Evolutionary conservation across 2,329 filamentous ascomycete species (phyloP).

Genomic region (Periglandula ipomoeae): DNA sequence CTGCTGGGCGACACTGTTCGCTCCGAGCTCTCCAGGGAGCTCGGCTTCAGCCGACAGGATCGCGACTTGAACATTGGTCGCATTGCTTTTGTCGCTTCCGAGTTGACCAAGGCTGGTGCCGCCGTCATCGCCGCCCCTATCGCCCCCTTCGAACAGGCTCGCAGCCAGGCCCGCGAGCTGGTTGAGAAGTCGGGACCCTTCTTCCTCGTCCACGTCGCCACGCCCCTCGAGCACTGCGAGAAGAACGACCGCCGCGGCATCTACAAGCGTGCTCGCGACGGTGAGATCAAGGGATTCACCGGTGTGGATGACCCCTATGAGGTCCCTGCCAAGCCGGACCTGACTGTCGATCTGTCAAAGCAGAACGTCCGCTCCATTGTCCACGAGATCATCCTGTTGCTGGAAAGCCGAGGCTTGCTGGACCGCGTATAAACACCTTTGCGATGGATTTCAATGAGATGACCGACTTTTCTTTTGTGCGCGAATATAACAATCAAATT

Average conservation of each 20-base stretch:
- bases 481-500: background rate
- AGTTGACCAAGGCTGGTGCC: conserved; percentile 85
- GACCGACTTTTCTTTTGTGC: background rate
- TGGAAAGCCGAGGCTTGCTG: conserved; percentile 82
- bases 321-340: conserved; percentile 67
- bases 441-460: background rate
- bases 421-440: conserved; percentile 50
- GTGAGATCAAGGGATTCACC: conserved; percentile 96
- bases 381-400: conserved; percentile 88
- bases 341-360: conserved; percentile 78
- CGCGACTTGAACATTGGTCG: conserved; percentile 91
- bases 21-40: conserved; percentile 83
- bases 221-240: conserved; percentile 84
- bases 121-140: conserved; percentile 96
- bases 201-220: conserved; percentile 92
- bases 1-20: conserved; percentile 94
- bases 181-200: conserved; percentile 85
- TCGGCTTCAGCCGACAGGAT: conserved; percentile 90
- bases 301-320: conserved; percentile 98
- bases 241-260: conserved; percentile 90
- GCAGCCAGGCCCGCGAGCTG: conserved; percentile 70
- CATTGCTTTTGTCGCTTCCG: conserved; percentile 91
- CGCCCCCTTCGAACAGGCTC: conserved; percentile 76
- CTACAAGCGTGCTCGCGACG: conserved; percentile 72
- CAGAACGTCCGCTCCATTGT: conserved; percentile 87